Evolutionary conservation across 306 rosid species (phyloP), one percentile per base, ranked within the genome.

Genomic region (Herpetospermum pedunculosum): DNA sequence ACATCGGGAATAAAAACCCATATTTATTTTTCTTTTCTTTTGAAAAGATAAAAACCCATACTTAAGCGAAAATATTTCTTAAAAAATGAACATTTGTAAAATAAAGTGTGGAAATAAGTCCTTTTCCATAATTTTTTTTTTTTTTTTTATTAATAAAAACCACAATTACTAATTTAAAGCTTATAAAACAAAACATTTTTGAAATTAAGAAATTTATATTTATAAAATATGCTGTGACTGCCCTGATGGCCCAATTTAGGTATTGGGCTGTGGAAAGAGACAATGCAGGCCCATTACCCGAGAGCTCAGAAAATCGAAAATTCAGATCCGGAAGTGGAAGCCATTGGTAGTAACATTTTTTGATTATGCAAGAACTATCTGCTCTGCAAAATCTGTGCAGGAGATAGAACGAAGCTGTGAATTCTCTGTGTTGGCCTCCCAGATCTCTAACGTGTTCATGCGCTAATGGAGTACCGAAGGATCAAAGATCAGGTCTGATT

Each of bases 391-490:
- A 63, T n/a, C 30, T 62, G 70, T 16, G 46, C 46, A 14, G 6
- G 7, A n/a, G 46, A 62, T n/a, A 18, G n/a, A n/a, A n/a, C 23
- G 14, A 62, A 32, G 46, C 14, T 62, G 13, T 18, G 46, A 34
- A 34, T 34, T 18, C 19, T 62, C n/a, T 19, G 60, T 5, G 46
- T 44, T 59, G 44, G 18, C 48, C 72, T 34, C 65, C 41, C 68
- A 47, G 75, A 75, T 77, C 72, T 79, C 72, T 47, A 29, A 75
- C n/a, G 16, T 70, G 53, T 13, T 25, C 72, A 58, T 69, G 47
- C 54, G 21, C 38, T 34, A 77, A 92, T 92, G 96, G 97, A 92
- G 85, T 92, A 92, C 82, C 73, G 93, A 74, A 92, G 90, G 83
- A 86, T 89, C 84, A 92, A 89, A 78, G 90, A 84, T 55, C 85